Evolutionary conservation across 495 filamentous ascomycete genomes (phyloP).

Genomic region (Annulohypoxylon maeteangense): DNA sequence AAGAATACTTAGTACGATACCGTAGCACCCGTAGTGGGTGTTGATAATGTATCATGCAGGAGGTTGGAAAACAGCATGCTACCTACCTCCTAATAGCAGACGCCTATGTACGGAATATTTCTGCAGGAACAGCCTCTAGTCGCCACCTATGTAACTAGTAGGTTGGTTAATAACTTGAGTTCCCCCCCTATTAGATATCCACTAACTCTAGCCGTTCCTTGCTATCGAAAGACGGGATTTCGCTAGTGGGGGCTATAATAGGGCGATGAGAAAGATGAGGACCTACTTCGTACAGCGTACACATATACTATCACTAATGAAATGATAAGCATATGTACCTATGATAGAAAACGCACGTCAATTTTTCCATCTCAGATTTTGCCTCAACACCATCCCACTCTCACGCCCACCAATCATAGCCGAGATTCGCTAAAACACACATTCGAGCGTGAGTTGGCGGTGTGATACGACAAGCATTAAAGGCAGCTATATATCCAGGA

Average conservation of each 20-base stretch:
- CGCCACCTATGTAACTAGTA: neutral
- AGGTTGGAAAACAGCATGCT: slow-evolving; percentile 24
- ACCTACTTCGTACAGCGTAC: no score
- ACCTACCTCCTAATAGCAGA: no score
- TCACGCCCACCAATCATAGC: slow-evolving; percentile 16
- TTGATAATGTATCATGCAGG: slow-evolving; percentile 45
- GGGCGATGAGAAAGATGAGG: neutral
- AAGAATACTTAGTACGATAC: neutral
- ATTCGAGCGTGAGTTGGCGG: slow-evolving; percentile 35
- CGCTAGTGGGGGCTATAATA: slow-evolving; percentile 27
- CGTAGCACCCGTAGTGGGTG: slow-evolving; percentile 31
- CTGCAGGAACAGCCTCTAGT: slow-evolving; percentile 38
- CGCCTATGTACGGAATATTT: slow-evolving; percentile 21
- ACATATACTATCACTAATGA: no score
- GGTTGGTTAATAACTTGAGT: neutral
- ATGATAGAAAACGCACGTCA: neutral
- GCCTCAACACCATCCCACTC: slow-evolving; percentile 24
- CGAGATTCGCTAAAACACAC: slow-evolving; percentile 7
- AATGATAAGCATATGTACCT: slow-evolving; percentile 1
- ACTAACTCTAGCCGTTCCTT: neutral
- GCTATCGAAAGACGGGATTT: neutral
- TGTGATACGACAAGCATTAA: slow-evolving; percentile 40
- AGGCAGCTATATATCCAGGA: slow-evolving; percentile 8
- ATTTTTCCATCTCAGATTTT: slow-evolving; percentile 12
- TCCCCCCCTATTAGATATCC: slow-evolving; percentile 23